These are phyloP conservation scores for Termitomyces sp. DNA, from an alignment of 768 basidiomycete species.

Conservation along the genomic window DNA sequence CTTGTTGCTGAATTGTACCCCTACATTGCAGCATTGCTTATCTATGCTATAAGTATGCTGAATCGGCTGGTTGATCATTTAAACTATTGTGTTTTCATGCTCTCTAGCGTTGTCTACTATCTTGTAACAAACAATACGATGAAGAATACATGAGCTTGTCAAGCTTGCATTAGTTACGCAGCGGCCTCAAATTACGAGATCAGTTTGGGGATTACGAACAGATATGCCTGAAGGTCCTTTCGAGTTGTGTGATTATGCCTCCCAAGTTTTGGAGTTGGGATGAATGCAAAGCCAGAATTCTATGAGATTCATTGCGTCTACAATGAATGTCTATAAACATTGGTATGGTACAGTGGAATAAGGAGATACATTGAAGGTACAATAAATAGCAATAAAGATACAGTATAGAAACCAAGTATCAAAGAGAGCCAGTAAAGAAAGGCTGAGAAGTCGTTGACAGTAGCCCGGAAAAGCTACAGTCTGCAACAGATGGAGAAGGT, in stretches of 20 bases:
- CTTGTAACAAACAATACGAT: too few species aligned
- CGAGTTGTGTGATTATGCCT: background rate
- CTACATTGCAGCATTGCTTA: too few species aligned
- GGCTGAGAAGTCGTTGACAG: background rate
- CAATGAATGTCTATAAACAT: background rate
- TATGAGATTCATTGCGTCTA: background rate
- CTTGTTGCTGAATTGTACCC: background rate
- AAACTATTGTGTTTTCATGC: too few species aligned
- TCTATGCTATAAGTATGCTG: too few species aligned
- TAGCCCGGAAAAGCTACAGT: background rate
- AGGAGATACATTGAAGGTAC: background rate
- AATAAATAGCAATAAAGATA: slow-evolving; percentile 4
- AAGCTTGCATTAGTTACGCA: too few species aligned
- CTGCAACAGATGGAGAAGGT: background rate
- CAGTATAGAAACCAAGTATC: background rate
- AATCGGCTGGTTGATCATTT: too few species aligned
- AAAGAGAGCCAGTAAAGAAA: background rate
- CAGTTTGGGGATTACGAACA: too few species aligned
- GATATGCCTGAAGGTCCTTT: background rate
- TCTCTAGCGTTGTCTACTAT: too few species aligned
- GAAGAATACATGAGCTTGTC: too few species aligned
- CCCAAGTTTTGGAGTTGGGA: background rate
- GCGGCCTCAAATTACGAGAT: too few species aligned
- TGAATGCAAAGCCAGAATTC: background rate
- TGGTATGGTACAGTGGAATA: background rate